phyloP scores from a whole-genome alignment of 2,329 filamentous ascomycete species.

The Mycogone perniciosa region DNA sequence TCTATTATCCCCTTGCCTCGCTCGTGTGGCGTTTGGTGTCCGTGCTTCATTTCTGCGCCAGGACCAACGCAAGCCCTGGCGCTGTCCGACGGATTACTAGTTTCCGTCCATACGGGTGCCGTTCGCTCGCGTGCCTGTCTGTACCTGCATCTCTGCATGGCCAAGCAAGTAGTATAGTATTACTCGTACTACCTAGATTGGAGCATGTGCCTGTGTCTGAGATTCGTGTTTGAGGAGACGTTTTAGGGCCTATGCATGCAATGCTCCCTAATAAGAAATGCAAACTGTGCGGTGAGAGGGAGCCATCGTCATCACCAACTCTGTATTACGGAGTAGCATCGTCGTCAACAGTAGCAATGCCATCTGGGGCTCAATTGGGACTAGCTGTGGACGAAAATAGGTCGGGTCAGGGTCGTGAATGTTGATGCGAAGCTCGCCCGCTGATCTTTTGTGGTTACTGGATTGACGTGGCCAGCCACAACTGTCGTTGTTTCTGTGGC shows the following conservation, averaged over 20 bases:
- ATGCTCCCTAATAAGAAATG: no score
- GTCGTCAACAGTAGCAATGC: no score
- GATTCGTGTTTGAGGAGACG: no score
- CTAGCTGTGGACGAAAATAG: not conserved
- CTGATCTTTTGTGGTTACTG: not conserved
- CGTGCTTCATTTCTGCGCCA: not conserved
- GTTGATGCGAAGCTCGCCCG: not conserved
- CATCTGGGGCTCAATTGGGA: no score
- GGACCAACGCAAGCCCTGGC: not conserved
- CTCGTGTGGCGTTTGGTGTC: not conserved
- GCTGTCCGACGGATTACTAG: not conserved
- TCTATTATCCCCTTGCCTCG: not conserved
- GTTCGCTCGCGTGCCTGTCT: conserved; percentile 8
- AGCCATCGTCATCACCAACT: no score
- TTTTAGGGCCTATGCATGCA: no score
- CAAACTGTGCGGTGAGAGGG: no score
- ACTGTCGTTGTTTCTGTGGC: not conserved
- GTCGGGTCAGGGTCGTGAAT: not conserved
- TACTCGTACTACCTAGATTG: not conserved
- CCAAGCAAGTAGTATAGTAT: not conserved
- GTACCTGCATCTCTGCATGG: conserved; percentile 9
- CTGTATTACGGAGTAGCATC: no score
- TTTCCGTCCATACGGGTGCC: not conserved
- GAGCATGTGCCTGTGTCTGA: not conserved
- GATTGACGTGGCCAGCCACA: conserved; percentile 4